phyloP scores from a whole-genome alignment of 2,329 filamentous ascomycete genomes.

The Teratosphaeria nubilosa region DNA sequence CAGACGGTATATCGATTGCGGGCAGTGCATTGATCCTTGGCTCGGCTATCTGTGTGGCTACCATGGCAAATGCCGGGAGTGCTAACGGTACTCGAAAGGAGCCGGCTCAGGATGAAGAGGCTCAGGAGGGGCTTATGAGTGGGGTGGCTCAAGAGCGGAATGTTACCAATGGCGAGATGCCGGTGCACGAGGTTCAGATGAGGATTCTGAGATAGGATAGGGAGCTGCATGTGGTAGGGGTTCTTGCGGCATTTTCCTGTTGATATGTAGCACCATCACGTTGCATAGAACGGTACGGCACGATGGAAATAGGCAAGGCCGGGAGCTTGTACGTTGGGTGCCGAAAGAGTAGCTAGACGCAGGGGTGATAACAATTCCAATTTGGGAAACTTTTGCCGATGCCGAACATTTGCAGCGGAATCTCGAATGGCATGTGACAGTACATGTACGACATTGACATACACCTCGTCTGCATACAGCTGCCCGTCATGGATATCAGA shows the following conservation, averaged over 20 bases:
- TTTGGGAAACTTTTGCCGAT: neutral
- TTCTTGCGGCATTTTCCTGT: too few relatives aligned
- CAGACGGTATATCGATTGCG: slow-evolving; percentile 47
- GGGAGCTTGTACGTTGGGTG: too few relatives aligned
- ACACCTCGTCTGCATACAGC: neutral
- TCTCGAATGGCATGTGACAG: neutral
- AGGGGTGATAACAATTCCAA: too few relatives aligned
- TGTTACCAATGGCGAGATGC: slow-evolving; percentile 11
- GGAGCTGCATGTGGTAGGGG: neutral
- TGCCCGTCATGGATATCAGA: slow-evolving; percentile 68
- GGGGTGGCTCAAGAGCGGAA: slow-evolving; percentile 8
- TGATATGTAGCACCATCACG: too few relatives aligned
- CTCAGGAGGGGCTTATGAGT: slow-evolving; percentile 12
- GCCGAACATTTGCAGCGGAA: neutral
- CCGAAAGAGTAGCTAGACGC: too few relatives aligned
- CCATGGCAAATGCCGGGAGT: slow-evolving; percentile 36
- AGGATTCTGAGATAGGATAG: neutral
- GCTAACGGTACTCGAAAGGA: slow-evolving; percentile 18
- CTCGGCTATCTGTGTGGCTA: slow-evolving; percentile 54
- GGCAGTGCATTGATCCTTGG: slow-evolving; percentile 56
- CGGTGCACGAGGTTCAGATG: slow-evolving; percentile 2
- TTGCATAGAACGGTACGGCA: too few relatives aligned
- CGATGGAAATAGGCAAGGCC: too few relatives aligned
- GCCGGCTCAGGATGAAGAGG: slow-evolving; percentile 14
- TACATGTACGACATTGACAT: neutral